A percentile compares a stretch with the other conserved stretches of the same genome.
Evolutionary conservation across 108 stramenopile genomes (phyloP).

Genomic region (Fragilaria crotonensis): DNA sequence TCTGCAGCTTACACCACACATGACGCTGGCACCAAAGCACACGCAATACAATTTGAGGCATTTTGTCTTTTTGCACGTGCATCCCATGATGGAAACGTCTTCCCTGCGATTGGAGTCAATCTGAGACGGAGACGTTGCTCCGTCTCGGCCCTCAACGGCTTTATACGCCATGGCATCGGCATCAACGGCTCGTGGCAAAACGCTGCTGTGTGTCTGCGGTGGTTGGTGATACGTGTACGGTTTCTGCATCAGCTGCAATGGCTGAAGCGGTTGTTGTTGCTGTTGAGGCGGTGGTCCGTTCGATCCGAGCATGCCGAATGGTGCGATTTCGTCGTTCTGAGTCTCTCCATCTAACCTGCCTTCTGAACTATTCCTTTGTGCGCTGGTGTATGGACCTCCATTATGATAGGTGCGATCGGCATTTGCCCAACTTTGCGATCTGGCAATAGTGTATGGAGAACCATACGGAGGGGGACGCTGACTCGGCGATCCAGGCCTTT

Average conservation of each 20-base stretch:
- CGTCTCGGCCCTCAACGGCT: neutral
- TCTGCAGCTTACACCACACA: constrained; percentile 56
- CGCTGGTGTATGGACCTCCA: neutral
- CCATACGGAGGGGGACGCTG: neutral
- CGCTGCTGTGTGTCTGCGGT: neutral
- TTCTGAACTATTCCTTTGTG: neutral
- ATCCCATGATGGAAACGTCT: constrained; percentile 23
- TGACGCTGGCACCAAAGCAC: constrained; percentile 2
- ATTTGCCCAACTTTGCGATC: neutral
- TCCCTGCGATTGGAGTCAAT: constrained; percentile 17
- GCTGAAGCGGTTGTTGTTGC: too few relatives aligned
- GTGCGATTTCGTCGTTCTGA: too few relatives aligned
- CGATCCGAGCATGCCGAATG: too few relatives aligned
- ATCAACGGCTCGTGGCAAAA: neutral
- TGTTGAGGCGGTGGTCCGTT: too few relatives aligned
- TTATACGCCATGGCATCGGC: neutral
- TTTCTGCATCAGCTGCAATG: too few relatives aligned
- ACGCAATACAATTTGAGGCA: constrained; percentile 92
- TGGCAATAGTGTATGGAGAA: neutral
- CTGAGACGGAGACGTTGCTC: neutral
- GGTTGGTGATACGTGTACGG: neutral
- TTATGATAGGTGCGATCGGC: neutral
- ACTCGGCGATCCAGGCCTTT: too few relatives aligned
- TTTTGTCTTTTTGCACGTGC: constrained; percentile 95
- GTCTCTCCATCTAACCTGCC: neutral